Percentiles rank a stretch among this genome's conserved stretches.
phyloP scores from a whole-genome alignment of 148 eudicot genomes.

The Vaccinium vitisidaea region DNA sequence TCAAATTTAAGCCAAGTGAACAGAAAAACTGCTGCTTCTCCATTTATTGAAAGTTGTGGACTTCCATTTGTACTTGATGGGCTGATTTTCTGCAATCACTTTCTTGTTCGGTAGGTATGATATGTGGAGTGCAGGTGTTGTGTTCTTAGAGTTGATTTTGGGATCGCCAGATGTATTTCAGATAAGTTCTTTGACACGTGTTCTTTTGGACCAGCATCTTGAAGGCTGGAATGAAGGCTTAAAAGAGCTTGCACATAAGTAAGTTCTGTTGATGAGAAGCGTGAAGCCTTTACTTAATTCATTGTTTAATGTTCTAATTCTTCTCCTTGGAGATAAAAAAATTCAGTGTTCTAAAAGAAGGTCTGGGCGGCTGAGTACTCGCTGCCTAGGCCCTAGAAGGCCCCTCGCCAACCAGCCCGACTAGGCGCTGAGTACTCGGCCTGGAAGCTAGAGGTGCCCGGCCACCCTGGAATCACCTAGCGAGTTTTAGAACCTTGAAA shows the following conservation, averaged over 20 bases:
- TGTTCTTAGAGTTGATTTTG: conserved; percentile 76
- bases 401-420: no score
- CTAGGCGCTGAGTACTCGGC: no score
- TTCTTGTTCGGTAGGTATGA: conserved; percentile 67
- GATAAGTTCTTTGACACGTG: conserved; percentile 71
- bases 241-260: conserved; percentile 95
- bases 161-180: conserved; percentile 97
- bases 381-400: no score
- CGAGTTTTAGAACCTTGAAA: no score
- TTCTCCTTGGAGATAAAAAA: conserved; percentile 1
- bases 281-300: conserved; percentile 12
- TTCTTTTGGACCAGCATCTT: conserved; percentile 80
- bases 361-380: no score
- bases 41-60: background rate
- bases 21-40: conserved; percentile 1
- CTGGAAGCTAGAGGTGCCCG: no score
- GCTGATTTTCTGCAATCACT: conserved; percentile 12
- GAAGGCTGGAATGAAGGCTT: conserved; percentile 93
- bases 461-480: no score
- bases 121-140: conserved; percentile 98
- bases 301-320: background rate
- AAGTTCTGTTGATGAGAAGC: conserved; percentile 24
- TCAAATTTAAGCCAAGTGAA: background rate
- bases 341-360: no score
- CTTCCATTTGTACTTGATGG: background rate